These are phyloP conservation scores for Coemansia pectinata DNA, from an alignment of 192 early-diverging fungal genomes.

Conservation along the genomic window DNA sequence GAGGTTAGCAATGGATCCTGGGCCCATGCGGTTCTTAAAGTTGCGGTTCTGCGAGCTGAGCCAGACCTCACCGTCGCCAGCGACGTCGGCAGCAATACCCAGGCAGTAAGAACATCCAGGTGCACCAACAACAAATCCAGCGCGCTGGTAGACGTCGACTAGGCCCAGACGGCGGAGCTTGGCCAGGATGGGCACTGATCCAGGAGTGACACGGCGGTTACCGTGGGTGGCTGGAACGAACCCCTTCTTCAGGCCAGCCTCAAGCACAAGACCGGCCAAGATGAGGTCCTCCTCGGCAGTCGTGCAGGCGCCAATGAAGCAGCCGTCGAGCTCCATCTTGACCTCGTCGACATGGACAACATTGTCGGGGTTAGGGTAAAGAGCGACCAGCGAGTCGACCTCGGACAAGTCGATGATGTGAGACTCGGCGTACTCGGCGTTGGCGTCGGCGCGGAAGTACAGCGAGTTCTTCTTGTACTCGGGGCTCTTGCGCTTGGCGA, in stretches of 20 bases:
- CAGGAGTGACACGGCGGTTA: constrained; percentile 76
- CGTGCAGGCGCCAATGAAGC: constrained; percentile 82
- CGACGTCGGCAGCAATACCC: constrained; percentile 75
- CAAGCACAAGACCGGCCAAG: constrained; percentile 71
- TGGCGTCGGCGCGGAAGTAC: constrained; percentile 73
- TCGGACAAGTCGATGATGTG: constrained; percentile 71
- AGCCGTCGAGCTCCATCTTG: constrained; percentile 72
- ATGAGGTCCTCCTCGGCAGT: constrained; percentile 84
- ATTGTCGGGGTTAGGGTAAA: constrained; percentile 77
- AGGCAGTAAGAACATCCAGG: constrained; percentile 84
- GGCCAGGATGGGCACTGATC: constrained; percentile 74
- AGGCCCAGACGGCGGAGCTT: constrained; percentile 76
- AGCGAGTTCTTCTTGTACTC: constrained; percentile 67
- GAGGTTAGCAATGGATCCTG: constrained; percentile 77
- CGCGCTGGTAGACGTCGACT: constrained; percentile 72
- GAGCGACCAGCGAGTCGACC: constrained; percentile 68
- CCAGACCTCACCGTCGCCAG: constrained; percentile 79
- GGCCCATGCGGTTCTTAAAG: constrained; percentile 84
- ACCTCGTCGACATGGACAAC: constrained; percentile 64
- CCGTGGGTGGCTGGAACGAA: constrained; percentile 60
- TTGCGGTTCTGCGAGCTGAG: constrained; percentile 83
- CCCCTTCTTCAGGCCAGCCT: constrained; percentile 72
- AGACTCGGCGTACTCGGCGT: constrained; percentile 78
- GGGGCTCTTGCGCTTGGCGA: constrained; percentile 72
- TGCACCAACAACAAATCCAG: constrained; percentile 72